Evolutionary conservation across 495 filamentous ascomycete species (phyloP).

Genomic region (Talaromyces adpressus): DNA sequence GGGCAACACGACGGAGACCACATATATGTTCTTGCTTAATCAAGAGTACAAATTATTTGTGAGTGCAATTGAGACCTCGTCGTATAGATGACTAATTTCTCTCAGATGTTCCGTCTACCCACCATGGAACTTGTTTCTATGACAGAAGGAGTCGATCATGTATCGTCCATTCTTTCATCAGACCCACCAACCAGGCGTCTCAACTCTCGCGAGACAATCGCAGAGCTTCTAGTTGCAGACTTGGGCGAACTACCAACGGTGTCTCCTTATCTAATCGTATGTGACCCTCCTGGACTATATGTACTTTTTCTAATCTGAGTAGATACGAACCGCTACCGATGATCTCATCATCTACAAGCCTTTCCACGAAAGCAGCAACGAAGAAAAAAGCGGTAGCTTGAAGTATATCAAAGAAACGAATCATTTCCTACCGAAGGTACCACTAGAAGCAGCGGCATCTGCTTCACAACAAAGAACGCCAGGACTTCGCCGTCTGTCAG

Average conservation of each 20-base stretch:
- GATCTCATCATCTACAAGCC: constrained; percentile 87
- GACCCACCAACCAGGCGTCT: constrained; percentile 62
- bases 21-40: constrained; percentile 66
- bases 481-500: constrained; percentile 54
- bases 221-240: constrained; percentile 74
- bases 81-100: too few relatives aligned
- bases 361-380: constrained; percentile 38
- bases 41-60: constrained; percentile 67
- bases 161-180: constrained; percentile 66
- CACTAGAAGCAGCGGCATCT: constrained; percentile 33
- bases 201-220: constrained; percentile 61
- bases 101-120: constrained; percentile 28
- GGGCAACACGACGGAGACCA: constrained; percentile 30
- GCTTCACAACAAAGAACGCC: constrained; percentile 30
- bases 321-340: constrained; percentile 71
- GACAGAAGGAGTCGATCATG: constrained; percentile 62
- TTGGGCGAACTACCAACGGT: constrained; percentile 66
- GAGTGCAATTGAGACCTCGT: constrained; percentile 18
- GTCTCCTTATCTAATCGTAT: constrained; percentile 75
- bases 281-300: constrained; percentile 13
- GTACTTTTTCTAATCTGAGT: not conserved
- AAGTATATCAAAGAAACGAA: constrained; percentile 73
- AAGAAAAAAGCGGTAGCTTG: constrained; percentile 35
- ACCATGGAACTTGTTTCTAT: constrained; percentile 27
- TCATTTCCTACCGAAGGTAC: constrained; percentile 45